phyloP scores from a whole-genome alignment of 164 flowering plant genomes.

The Vitis rotundifolia region DNA sequence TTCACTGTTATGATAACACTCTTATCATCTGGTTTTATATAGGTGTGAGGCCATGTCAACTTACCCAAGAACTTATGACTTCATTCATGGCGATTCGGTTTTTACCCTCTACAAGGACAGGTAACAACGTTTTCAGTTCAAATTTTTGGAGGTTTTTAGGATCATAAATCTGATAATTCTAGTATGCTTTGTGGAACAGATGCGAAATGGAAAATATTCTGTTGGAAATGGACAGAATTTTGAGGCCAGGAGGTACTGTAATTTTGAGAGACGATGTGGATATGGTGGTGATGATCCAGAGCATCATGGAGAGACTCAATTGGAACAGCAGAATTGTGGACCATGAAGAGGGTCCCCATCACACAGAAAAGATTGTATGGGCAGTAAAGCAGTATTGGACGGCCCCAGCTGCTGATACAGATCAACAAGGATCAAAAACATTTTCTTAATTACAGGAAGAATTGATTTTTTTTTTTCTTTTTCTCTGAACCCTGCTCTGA shows the following conservation, averaged over 20 bases:
- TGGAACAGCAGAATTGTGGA: constrained; percentile 69
- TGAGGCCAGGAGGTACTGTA: constrained; percentile 72
- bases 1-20: too few species aligned
- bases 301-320: constrained; percentile 51
- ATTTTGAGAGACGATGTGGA: constrained; percentile 81
- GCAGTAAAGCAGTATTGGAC: constrained; percentile 80
- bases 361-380: constrained; percentile 63
- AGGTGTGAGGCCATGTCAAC: constrained; percentile 63
- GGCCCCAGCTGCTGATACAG: constrained; percentile 33
- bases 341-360: constrained; percentile 70
- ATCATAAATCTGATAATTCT: neutral
- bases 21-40: neutral
- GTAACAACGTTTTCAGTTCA: constrained; percentile 27
- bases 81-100: constrained; percentile 56
- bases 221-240: constrained; percentile 83
- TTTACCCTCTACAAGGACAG: constrained; percentile 65
- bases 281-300: constrained; percentile 48
- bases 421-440: constrained; percentile 2
- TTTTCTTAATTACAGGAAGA: neutral
- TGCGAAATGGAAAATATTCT: constrained; percentile 72
- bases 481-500: neutral
- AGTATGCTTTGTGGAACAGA: constrained; percentile 27
- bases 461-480: neutral
- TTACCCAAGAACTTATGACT: constrained; percentile 71
- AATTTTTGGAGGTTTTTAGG: neutral